Evolutionary conservation across 1,139 yeast genomes (phyloP).

Genomic region (Kluyveromyces sp.): DNA sequence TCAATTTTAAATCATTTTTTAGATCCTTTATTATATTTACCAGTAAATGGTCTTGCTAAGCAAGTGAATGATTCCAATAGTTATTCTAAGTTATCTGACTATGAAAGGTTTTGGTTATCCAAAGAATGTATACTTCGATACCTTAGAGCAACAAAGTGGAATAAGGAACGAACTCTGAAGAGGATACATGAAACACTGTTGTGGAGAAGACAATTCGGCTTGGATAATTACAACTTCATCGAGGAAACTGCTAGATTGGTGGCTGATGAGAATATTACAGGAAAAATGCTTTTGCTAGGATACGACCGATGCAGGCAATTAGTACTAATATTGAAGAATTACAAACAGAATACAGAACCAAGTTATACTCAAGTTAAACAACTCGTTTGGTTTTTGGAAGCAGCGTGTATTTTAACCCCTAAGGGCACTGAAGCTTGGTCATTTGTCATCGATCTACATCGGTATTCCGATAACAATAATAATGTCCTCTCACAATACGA

Average conservation of each 20-base stretch:
- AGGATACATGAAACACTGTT: constrained; percentile 66
- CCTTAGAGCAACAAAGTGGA: constrained; percentile 87
- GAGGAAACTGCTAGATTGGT: constrained; percentile 53
- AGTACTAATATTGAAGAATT: constrained; percentile 79
- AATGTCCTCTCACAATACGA: not conserved
- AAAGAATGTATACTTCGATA: constrained; percentile 82
- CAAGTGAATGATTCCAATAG: constrained; percentile 20
- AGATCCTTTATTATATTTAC: constrained; percentile 32
- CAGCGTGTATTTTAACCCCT: constrained; percentile 85
- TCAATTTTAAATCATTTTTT: constrained; percentile 52
- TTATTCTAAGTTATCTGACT: constrained; percentile 34
- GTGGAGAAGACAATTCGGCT: constrained; percentile 91
- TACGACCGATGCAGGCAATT: constrained; percentile 82
- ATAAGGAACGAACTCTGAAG: constrained; percentile 55
- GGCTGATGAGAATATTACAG: constrained; percentile 71
- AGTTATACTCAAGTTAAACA: constrained; percentile 86
- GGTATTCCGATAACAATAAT: not conserved
- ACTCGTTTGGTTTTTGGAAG: constrained; percentile 80
- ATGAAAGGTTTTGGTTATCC: constrained; percentile 82
- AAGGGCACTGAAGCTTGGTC: constrained; percentile 91
- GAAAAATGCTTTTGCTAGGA: constrained; percentile 81
- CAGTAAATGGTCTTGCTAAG: constrained; percentile 22
- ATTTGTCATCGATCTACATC: constrained; percentile 76
- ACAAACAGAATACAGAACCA: constrained; percentile 85
- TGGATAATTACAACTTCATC: constrained; percentile 38